These are phyloP conservation scores for Yamadazyma akitaensis DNA, from an alignment of 805 yeast species.

Conservation along the genomic window DNA sequence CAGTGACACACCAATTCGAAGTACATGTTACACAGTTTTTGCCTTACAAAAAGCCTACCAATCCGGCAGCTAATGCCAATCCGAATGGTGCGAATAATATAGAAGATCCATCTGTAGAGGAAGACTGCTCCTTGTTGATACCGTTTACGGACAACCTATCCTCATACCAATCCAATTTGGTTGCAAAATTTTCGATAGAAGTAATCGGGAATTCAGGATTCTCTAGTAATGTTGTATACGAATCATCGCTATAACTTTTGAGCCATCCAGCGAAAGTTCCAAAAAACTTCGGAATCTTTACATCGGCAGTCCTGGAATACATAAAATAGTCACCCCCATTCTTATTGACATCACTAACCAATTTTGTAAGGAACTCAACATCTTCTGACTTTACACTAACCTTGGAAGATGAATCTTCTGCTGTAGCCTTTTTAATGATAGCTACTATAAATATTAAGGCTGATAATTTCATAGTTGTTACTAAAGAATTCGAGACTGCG, in stretches of 20 bases:
- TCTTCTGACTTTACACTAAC: slow-evolving; percentile 13
- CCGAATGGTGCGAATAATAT: slow-evolving; percentile 5
- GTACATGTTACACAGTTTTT: background rate
- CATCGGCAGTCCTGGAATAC: slow-evolving; percentile 24
- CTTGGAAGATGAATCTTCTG: background rate
- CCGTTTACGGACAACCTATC: slow-evolving; percentile 12
- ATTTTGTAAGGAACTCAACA: slow-evolving; percentile 31
- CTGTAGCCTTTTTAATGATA: background rate
- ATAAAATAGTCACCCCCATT: slow-evolving; percentile 25
- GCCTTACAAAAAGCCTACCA: slow-evolving; percentile 6
- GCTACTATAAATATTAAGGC: background rate
- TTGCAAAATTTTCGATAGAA: slow-evolving; percentile 29
- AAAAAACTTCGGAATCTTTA: slow-evolving; percentile 24
- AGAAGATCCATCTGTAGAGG: background rate
- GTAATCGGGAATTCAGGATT: slow-evolving; percentile 21
- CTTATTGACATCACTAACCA: slow-evolving; percentile 31
- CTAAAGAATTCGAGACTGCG: background rate
- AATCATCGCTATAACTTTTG: slow-evolving; percentile 32
- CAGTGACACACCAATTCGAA: background rate
- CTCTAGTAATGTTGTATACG: slow-evolving; percentile 35
- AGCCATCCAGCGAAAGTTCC: slow-evolving; percentile 27
- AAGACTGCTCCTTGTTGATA: slow-evolving; percentile 1
- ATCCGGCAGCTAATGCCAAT: slow-evolving; percentile 4
- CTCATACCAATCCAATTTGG: slow-evolving; percentile 38
- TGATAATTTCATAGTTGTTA: background rate